Evolutionary conservation across 2,329 filamentous ascomycete species (phyloP), one percentile per base, ranked within the genome.

Genomic region (Nakataea oryzae): DNA sequence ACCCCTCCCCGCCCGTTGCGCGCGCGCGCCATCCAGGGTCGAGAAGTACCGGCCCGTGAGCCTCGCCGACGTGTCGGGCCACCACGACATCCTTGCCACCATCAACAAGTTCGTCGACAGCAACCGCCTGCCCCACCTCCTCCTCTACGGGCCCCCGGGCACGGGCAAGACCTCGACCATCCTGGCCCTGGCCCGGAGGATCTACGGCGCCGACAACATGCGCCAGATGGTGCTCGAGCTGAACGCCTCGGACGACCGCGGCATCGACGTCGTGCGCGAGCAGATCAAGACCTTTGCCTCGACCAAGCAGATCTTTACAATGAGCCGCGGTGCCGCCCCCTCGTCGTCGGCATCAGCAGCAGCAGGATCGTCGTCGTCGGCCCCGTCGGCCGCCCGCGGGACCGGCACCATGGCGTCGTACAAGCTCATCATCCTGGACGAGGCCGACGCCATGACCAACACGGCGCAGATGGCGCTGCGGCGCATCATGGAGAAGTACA

Each of bases 371-470:
- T 32, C 7, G 8, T 26, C 50, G 6, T 32, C 29, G 8, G 66
- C 27, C 27, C 63, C 68, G 9, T 66, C 67, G 3, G 58, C 62
- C 17, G 55, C 62, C 2, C 76, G 76, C 41, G 70, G 80, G 7
- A 64, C 73, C 27, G 70, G 76, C 34, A 76, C 82, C 14, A 75
- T 93, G 29, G 91, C 90, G 0, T 84, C 84, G 3, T 99, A 89
- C 80, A 99, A 99, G 79, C 86, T 99, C 68, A 97, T 99, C 72
- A 91, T 99, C 62, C 85, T 99, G 5, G 95, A 99, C 74, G 95
- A 99, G 79, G 95, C 95, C n/a, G 95, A 99, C 74, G 95, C 95
- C 61, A 99, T 99, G 95, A 99, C 95, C n/a, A 89, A 91, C 61
- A 96, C 93, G 0, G 95, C 95, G 7, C 95, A 99, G 76, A 99